These are phyloP conservation scores for Globisporangium ultimum DNA, from an alignment of 352 stramenopile species.

Conservation along the genomic window DNA sequence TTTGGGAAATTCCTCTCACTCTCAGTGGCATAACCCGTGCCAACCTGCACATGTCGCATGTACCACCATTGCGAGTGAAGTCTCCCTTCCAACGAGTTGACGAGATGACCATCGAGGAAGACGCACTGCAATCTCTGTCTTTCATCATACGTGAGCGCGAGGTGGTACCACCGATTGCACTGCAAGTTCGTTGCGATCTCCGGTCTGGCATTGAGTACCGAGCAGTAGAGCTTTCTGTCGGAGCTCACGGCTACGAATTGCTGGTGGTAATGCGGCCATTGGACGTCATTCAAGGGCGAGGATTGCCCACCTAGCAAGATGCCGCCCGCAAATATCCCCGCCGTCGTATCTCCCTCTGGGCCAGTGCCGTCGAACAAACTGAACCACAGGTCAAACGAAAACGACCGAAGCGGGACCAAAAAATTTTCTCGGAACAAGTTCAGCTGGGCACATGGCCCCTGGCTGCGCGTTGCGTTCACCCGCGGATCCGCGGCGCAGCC, in stretches of 20 bases:
- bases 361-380: not conserved
- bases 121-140: constrained; percentile 23
- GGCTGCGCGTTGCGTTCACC: not conserved
- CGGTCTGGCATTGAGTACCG: constrained; percentile 29
- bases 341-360: not conserved
- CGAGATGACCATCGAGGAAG: constrained; percentile 33
- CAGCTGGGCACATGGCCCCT: not conserved
- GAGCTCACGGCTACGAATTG: constrained; percentile 38
- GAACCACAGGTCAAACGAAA: constrained; percentile 3
- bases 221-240: constrained; percentile 40
- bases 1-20: constrained; percentile 20
- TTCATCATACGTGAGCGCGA: constrained; percentile 35
- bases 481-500: not conserved
- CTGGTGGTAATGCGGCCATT: constrained; percentile 40
- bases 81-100: constrained; percentile 11
- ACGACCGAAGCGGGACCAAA: not conserved
- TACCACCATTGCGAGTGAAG: constrained; percentile 34
- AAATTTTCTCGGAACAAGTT: not conserved
- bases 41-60: constrained; percentile 34
- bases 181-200: constrained; percentile 20
- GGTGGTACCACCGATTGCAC: constrained; percentile 37
- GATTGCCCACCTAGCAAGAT: constrained; percentile 47
- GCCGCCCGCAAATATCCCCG: constrained; percentile 12
- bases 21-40: constrained; percentile 33
- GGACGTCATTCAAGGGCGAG: constrained; percentile 18